These are phyloP conservation scores for Rhizophagus clarus DNA, from an alignment of 192 early-diverging fungal species.

Conservation along the genomic window DNA sequence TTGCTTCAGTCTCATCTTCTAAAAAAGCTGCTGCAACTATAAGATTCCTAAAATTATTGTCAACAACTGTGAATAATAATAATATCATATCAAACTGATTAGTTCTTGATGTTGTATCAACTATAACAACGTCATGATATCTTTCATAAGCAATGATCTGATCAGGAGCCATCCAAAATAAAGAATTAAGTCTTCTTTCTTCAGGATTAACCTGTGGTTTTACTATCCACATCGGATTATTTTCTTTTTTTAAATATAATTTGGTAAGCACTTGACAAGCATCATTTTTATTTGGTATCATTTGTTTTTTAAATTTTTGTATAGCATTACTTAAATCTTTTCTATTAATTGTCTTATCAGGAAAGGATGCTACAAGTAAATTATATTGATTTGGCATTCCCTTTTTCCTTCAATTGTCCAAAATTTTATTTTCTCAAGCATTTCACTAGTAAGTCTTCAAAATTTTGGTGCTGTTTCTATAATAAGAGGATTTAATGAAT, in stretches of 20 bases:
- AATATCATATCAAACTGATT: slow-evolving; percentile 8
- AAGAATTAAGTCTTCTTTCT: background rate
- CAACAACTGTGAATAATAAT: background rate
- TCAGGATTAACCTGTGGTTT: background rate
- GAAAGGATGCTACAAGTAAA: background rate
- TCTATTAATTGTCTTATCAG: background rate
- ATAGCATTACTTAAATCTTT: background rate
- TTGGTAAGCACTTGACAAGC: background rate
- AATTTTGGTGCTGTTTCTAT: background rate
- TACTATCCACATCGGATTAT: background rate
- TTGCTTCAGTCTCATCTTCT: background rate
- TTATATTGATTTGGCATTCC: background rate
- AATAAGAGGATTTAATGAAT: background rate
- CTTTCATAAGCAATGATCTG: background rate
- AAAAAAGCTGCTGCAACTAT: background rate
- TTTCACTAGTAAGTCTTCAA: background rate
- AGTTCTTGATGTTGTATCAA: background rate
- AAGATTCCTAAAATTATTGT: background rate
- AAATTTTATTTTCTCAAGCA: background rate
- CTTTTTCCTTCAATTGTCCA: background rate
- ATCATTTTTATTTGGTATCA: background rate
- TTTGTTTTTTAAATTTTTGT: background rate
- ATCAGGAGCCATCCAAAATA: background rate
- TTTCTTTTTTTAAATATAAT: background rate
- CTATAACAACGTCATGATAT: background rate